Conservation (phyloP, 495 filamentous ascomycete genomes). For the Neohortaea acidophila region DNA sequence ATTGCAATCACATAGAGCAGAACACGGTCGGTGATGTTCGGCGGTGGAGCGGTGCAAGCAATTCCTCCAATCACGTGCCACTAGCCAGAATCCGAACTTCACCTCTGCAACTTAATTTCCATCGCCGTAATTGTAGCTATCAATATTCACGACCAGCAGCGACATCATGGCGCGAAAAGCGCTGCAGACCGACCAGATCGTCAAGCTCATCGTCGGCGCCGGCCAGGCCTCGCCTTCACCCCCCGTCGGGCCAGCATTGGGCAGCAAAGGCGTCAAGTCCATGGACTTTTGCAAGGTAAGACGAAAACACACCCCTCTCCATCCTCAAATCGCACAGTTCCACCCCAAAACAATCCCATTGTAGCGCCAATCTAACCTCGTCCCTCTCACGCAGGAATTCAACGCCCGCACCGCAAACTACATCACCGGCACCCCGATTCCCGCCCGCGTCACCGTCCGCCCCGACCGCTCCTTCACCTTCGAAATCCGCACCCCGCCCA, state of each 20-base stretch:
- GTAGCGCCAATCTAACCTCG: not conserved
- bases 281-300: conserved; percentile 99
- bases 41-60: too few relatives aligned
- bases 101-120: too few relatives aligned
- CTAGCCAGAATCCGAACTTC: too few relatives aligned
- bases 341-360: not conserved
- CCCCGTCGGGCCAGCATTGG: conserved; percentile 92
- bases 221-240: conserved; percentile 93
- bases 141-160: too few relatives aligned
- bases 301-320: conserved; percentile 3
- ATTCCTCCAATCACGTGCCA: too few relatives aligned
- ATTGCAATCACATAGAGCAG: too few relatives aligned
- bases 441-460: conserved; percentile 77
- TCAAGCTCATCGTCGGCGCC: conserved; percentile 95
- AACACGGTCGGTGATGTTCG: too few relatives aligned
- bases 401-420: conserved; percentile 89
- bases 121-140: too few relatives aligned
- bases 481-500: conserved; percentile 82
- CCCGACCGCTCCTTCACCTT: conserved; percentile 89
- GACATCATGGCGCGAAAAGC: conserved; percentile 60
- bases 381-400: conserved; percentile 63
- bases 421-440: conserved; percentile 68
- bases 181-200: conserved; percentile 62
- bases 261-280: conserved; percentile 94
- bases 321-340: not conserved